Percentiles rank a stretch among this genome's conserved stretches.
Conservation (phyloP, 805 yeast genomes). For the Candida sithepensis region DNA sequence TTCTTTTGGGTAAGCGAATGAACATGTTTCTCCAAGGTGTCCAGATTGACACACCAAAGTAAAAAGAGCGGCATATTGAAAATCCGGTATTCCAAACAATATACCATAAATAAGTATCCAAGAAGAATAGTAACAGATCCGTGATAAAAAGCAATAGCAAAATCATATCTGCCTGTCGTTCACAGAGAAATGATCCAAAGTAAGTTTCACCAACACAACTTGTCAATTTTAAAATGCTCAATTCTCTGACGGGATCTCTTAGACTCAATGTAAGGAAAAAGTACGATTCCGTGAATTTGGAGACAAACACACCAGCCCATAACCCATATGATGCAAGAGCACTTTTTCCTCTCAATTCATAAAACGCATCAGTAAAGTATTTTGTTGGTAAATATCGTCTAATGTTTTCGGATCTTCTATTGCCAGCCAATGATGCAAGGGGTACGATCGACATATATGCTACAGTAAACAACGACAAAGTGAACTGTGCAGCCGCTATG, state of each 20-base stretch:
- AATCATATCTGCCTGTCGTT: constrained; percentile 53
- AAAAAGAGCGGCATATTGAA: constrained; percentile 63
- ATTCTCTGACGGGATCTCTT: constrained; percentile 69
- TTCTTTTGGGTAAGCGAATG: constrained; percentile 71
- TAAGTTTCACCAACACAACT: constrained; percentile 61
- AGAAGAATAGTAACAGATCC: constrained; percentile 65
- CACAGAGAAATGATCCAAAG: constrained; percentile 52
- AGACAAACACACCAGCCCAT: constrained; percentile 64
- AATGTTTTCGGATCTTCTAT: constrained; percentile 29
- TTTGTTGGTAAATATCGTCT: constrained; percentile 50
- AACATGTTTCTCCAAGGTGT: constrained; percentile 87
- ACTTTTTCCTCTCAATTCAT: constrained; percentile 48
- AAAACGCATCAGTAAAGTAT: constrained; percentile 59
- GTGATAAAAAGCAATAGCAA: constrained; percentile 52
- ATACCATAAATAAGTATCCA: constrained; percentile 85
- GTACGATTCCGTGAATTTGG: constrained; percentile 74
- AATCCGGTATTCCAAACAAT: constrained; percentile 74
- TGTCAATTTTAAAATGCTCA: constrained; percentile 50
- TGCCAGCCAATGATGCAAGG: constrained; percentile 49
- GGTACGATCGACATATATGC: constrained; percentile 62
- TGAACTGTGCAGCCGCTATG: constrained; percentile 52
- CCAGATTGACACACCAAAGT: constrained; percentile 78
- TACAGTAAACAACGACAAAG: constrained; percentile 51
- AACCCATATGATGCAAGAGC: constrained; percentile 61
- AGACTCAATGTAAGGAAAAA: constrained; percentile 71